A percentile compares a stretch with the other conserved stretches of the same genome.
Evolutionary conservation across 1,284 basidiomycete genomes (phyloP).

Genomic region (Leccinum subfulvum): DNA sequence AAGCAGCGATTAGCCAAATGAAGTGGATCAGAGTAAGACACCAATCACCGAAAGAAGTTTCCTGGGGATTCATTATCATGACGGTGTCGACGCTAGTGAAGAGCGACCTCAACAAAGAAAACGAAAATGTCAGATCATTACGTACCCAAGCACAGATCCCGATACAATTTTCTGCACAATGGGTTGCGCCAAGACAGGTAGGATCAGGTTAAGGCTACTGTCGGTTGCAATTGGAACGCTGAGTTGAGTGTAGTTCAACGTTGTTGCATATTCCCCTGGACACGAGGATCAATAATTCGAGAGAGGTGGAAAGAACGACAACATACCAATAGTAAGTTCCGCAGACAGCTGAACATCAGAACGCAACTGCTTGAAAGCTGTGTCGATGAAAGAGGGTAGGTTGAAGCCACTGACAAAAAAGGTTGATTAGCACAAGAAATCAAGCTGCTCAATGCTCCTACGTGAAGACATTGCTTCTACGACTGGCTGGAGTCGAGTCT

Average conservation of each 20-base stretch:
- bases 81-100: conserved; percentile 51
- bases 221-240: conserved; percentile 63
- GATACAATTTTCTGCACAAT: conserved; percentile 80
- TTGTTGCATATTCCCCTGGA: conserved; percentile 63
- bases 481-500: conserved; percentile 34
- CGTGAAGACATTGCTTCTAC: conserved; percentile 55
- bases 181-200: conserved; percentile 72
- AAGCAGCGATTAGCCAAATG: conserved; percentile 9
- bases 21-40: not conserved
- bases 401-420: conserved; percentile 54
- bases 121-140: not conserved
- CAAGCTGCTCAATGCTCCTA: conserved; percentile 30
- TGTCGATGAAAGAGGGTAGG: conserved; percentile 63
- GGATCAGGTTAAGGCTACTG: conserved; percentile 58
- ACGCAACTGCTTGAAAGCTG: conserved; percentile 64
- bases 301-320: not conserved
- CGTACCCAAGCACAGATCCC: conserved; percentile 55
- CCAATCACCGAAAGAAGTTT: conserved; percentile 54
- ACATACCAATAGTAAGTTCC: conserved; percentile 57
- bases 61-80: conserved; percentile 56
- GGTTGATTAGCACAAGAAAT: conserved; percentile 14
- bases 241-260: conserved; percentile 60
- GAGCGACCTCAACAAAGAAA: conserved; percentile 3
- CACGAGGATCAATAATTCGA: not conserved
- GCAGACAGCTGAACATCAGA: conserved; percentile 62